Conservation (phyloP, 164 flowering plant species). For the Aristolochia contorta region DNA sequence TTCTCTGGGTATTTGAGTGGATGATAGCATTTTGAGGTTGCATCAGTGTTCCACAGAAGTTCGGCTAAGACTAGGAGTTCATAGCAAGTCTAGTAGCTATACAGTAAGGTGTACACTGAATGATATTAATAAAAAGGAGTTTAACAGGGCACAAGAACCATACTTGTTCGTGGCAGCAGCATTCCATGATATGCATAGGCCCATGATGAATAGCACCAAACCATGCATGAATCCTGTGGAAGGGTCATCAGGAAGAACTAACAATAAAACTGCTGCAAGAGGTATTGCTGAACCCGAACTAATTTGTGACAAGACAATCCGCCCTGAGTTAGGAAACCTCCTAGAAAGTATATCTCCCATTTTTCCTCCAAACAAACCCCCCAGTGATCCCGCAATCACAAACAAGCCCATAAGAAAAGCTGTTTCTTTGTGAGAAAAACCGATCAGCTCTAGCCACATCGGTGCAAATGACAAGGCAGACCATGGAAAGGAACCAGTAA, state of each 20-base stretch:
- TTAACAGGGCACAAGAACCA: slow-evolving; percentile 6
- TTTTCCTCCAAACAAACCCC: slow-evolving; percentile 81
- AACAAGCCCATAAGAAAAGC: slow-evolving; percentile 56
- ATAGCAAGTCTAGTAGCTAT: neutral
- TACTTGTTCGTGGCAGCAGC: slow-evolving; percentile 94
- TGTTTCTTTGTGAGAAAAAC: slow-evolving; percentile 68
- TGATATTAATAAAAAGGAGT: neutral
- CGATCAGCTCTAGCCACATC: slow-evolving; percentile 92
- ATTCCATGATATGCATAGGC: slow-evolving; percentile 83
- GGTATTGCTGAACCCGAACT: slow-evolving; percentile 90
- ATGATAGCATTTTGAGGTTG: neutral
- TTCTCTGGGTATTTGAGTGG: neutral
- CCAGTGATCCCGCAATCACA: slow-evolving; percentile 59
- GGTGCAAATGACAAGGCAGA: slow-evolving; percentile 86
- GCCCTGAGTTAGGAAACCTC: slow-evolving; percentile 72
- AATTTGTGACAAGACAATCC: slow-evolving; percentile 78
- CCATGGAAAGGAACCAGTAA: slow-evolving; percentile 89
- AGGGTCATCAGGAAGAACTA: slow-evolving; percentile 60
- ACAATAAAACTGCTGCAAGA: slow-evolving; percentile 61
- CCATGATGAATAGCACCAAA: slow-evolving; percentile 48
- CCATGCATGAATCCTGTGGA: slow-evolving; percentile 53
- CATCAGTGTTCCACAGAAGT: neutral
- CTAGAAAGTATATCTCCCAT: slow-evolving; percentile 73
- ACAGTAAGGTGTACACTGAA: neutral
- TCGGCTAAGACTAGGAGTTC: neutral